Base-by-base conservation (phyloP, 768 basidiomycete species). In the Lactifluus hygrophoroides region DNA sequence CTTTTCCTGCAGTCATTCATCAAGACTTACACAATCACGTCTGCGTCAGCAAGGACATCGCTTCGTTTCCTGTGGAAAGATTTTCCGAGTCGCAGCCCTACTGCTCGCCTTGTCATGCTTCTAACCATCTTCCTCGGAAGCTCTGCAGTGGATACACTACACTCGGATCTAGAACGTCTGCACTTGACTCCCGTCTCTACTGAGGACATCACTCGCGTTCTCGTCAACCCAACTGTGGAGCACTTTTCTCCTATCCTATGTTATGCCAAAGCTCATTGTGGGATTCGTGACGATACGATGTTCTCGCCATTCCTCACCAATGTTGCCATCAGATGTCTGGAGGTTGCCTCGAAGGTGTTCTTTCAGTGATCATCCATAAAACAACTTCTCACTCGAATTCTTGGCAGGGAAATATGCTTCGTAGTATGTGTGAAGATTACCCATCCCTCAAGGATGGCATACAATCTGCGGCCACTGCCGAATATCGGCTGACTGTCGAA, bases 61-160 rank as follows among this genome's bases (percentile, higher is more conserved):
- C 75, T 90, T 38, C 78, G 81, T 25, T 77, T 81, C 52, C 76
- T 90, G 44, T 84, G 79, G 68, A 69, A 72, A 46, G 88, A 90
- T 66, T 89, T 86, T 67, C 83, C 85, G 21, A 81, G 79, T 43
- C 64, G 74, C 7, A 79, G 87, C 65, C 76, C 77, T 21, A 74
- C 74, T 47, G 84, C 83, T 61, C 84, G 87, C 42, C 76, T 84
- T 21, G 86, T 86, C 54, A 82, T 94, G 71, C 76, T 91, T n/a
- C 75, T 89, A 56, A 80, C 81, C 16, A 74, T 85, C 19, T 88
- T 85, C 69, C 73, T 83, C 34, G 67, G 70, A 46, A 69, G 64
- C 27, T 27, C 51, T 35, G 45, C 57, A 48, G 60, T 17, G 50
- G 61, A 25, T 51, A 45, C 8, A 60, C 65, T 54, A 75, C 63